Evolutionary conservation across 768 basidiomycete genomes (phyloP).

Genomic region (Filobasidium wieringae): DNA sequence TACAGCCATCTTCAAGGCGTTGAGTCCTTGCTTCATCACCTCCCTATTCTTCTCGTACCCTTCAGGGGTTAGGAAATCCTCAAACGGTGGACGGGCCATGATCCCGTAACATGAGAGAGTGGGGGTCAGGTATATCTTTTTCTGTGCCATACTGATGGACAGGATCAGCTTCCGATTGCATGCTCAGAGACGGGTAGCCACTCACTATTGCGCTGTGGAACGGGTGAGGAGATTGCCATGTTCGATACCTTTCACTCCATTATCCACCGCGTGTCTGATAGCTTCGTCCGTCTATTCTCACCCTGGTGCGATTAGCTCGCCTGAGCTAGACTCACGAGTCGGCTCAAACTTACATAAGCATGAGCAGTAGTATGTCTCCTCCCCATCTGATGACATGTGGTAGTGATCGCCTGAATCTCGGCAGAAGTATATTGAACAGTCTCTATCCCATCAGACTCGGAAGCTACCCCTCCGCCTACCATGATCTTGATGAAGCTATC

Average conservation of each 20-base stretch:
- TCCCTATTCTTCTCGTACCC: slow-evolving; percentile 42
- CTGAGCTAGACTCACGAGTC: too few relatives aligned
- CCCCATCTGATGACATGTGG: slow-evolving; percentile 43
- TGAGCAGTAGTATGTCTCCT: slow-evolving; percentile 36
- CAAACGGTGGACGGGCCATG: slow-evolving; percentile 43
- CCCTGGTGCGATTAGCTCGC: too few relatives aligned
- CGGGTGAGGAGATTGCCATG: slow-evolving; percentile 44
- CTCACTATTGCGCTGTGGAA: slow-evolving; percentile 39
- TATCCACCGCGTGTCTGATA: slow-evolving; percentile 44
- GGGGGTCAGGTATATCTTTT: slow-evolving; percentile 43
- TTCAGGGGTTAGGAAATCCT: slow-evolving; percentile 41
- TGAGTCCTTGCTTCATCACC: slow-evolving; percentile 42
- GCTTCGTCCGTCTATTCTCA: slow-evolving; percentile 42
- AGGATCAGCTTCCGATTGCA: background rate
- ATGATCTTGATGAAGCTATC: slow-evolving; percentile 22
- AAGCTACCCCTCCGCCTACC: slow-evolving; percentile 43
- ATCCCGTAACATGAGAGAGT: slow-evolving; percentile 43
- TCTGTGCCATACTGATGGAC: slow-evolving; percentile 39
- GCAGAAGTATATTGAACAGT: slow-evolving; percentile 43
- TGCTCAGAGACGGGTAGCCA: background rate
- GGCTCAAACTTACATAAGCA: slow-evolving; percentile 33
- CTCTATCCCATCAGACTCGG: slow-evolving; percentile 44
- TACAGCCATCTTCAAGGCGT: slow-evolving; percentile 40
- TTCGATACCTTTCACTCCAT: slow-evolving; percentile 44
- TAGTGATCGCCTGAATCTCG: slow-evolving; percentile 43